A percentile compares a stretch with the other conserved stretches of the same genome.
These are phyloP conservation scores for Cryptosporidium muris DNA, from an alignment of 169 alveolate genomes.

Conservation along the genomic window DNA sequence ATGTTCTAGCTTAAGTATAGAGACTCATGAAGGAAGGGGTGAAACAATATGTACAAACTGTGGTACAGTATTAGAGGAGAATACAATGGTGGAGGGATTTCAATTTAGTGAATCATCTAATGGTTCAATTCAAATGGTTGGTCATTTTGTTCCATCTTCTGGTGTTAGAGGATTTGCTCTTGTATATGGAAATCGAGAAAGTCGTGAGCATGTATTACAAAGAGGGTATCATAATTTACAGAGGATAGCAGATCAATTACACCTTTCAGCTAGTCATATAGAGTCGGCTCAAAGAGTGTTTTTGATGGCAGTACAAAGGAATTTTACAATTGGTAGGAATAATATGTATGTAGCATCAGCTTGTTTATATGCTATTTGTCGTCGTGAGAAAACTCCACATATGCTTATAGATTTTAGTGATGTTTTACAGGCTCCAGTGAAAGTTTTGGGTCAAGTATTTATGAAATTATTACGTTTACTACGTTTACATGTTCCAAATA, in stretches of 20 bases:
- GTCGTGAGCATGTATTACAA: slow-evolving; percentile 82
- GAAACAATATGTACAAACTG: slow-evolving; percentile 86
- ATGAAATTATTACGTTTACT: slow-evolving; percentile 89
- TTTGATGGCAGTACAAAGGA: slow-evolving; percentile 91
- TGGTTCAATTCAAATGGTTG: slow-evolving; percentile 83
- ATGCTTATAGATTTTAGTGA: slow-evolving; percentile 94
- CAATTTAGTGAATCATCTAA: slow-evolving; percentile 82
- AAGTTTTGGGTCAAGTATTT: slow-evolving; percentile 86
- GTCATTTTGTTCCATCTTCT: slow-evolving; percentile 84
- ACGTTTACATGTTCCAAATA: slow-evolving; percentile 89
- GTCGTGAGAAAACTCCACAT: slow-evolving; percentile 92
- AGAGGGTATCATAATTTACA: slow-evolving; percentile 84
- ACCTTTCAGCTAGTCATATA: slow-evolving; percentile 82
- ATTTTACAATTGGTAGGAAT: slow-evolving; percentile 93
- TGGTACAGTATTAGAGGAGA: slow-evolving; percentile 87
- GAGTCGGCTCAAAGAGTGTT: slow-evolving; percentile 91
- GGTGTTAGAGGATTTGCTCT: slow-evolving; percentile 83
- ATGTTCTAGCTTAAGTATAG: slow-evolving; percentile 61
- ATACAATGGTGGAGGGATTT: slow-evolving; percentile 82
- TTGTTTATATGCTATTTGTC: slow-evolving; percentile 91
- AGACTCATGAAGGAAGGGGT: slow-evolving; percentile 80
- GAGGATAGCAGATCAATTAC: slow-evolving; percentile 85
- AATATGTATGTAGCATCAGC: slow-evolving; percentile 93
- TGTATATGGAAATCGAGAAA: slow-evolving; percentile 81
- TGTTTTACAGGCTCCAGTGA: slow-evolving; percentile 89